Evolutionary conservation across 441 rosid genomes (phyloP), one percentile per base, ranked within the genome.

Genomic region (Mallotus japonicus): DNA sequence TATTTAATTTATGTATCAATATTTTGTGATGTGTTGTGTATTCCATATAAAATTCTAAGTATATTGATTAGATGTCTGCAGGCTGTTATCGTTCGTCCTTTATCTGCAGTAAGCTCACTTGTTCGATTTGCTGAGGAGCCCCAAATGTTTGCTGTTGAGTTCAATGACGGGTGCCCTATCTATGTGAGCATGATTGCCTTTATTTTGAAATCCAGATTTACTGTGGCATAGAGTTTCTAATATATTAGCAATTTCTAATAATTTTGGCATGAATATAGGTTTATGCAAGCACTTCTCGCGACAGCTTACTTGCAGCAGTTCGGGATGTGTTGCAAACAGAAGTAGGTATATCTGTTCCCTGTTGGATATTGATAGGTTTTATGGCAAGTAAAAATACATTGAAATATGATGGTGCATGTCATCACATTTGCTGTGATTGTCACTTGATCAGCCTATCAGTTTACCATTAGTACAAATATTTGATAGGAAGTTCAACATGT

Each of bases 121-220:
- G 93, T 96, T 73, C 93, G 99, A 84, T 93, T 93, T 59, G 91
- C 99, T 11, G 99, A 96, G 88, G 99, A 96, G 89, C 99, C 99
- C 79, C 99, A 96, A 85, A 92, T 96, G 93, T 96, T 96, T 89
- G 99, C 98, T 37, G 85, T 96, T 65, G 99, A 93, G 78, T 96
- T 91, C 87, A 87, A 82, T 80, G 98, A 96, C 85, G 99, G 99
- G 40, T 93, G 99, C 80, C 96, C 98, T 73, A 88, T 90, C 76
- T 97, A 90, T 84, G 99, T 96, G 83, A 90, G 98, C 73, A 65
- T n/a, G n/a, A 69, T 65, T 34, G 56, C 61, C 47, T 77, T 73
- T 40, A 7, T 59, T 70, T 67, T 70, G 20, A 75, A 76, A 78
- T 65, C 72, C 32, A 50, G 50, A 63, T 54, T 53, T 66, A 7